Conservation (phyloP, 2,329 filamentous ascomycete species). For the Pseudogymnoascus sp. region DNA sequence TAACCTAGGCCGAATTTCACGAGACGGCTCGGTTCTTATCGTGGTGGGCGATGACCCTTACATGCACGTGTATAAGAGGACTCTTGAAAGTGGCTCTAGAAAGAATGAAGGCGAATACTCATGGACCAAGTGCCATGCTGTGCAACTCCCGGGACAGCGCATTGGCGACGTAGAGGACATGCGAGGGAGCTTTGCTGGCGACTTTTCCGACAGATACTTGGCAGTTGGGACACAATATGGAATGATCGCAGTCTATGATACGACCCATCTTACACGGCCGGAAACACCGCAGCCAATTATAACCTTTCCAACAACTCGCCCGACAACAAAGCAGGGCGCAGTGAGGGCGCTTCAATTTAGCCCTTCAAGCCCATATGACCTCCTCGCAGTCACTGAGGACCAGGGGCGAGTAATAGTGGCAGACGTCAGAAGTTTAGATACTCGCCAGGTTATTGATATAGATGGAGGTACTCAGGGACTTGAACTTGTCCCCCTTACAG, state of each 20-base stretch:
- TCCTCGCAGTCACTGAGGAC: constrained; percentile 91
- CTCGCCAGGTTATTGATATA: constrained; percentile 62
- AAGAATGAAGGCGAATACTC: constrained; percentile 29
- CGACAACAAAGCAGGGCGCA: constrained; percentile 64
- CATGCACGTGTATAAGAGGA: constrained; percentile 71
- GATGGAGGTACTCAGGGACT: constrained; percentile 49
- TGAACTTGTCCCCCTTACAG: constrained; percentile 22
- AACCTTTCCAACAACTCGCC: constrained; percentile 70
- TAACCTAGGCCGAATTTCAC: constrained; percentile 91
- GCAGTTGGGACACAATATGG: constrained; percentile 77
- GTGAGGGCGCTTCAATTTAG: constrained; percentile 89
- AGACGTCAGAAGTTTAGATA: constrained; percentile 61
- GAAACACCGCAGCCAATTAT: constrained; percentile 58
- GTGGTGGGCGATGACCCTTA: constrained; percentile 83
- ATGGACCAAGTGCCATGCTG: constrained; percentile 45
- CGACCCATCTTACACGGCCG: constrained; percentile 38
- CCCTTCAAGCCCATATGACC: constrained; percentile 73
- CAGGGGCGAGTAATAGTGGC: constrained; percentile 67
- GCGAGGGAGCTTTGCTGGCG: constrained; percentile 68
- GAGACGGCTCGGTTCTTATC: constrained; percentile 71
- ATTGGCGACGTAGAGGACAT: constrained; percentile 47
- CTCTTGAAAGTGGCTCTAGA: constrained; percentile 18
- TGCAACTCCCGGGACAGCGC: constrained; percentile 52
- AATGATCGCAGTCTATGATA: constrained; percentile 68
- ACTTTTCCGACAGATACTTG: constrained; percentile 65